Percentiles rank a stretch among this genome's conserved stretches.
These are phyloP conservation scores for Ailanthus altissimus DNA, from an alignment of 345 rosid genomes.

Conservation along the genomic window DNA sequence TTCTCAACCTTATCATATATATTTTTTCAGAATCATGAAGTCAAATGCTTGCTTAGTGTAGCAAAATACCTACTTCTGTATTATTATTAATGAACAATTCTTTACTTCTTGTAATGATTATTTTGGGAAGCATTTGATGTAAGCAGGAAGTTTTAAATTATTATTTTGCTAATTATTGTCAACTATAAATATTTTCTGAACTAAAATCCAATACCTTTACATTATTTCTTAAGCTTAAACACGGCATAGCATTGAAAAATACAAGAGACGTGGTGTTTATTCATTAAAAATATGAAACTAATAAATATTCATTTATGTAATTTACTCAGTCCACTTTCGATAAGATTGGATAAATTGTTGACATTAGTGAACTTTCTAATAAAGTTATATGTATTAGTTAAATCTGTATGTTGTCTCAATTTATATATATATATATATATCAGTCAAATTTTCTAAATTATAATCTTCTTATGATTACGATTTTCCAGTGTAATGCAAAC, in stretches of 20 bases:
- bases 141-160: not conserved
- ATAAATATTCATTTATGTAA: not conserved
- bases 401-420: not conserved
- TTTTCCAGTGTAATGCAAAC: not conserved
- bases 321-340: not conserved
- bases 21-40: slow-evolving; percentile 1
- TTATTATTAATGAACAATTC: not conserved
- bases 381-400: not conserved
- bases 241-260: not conserved
- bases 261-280: not conserved
- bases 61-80: slow-evolving; percentile 1
- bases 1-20: not conserved
- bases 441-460: too few relatives aligned
- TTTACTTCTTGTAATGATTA: not conserved
- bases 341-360: not conserved
- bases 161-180: not conserved
- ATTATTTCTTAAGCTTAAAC: not conserved
- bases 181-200: not conserved
- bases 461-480: not conserved
- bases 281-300: not conserved
- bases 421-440: not conserved
- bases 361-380: too few relatives aligned
- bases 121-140: not conserved
- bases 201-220: not conserved
- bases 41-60: slow-evolving; percentile 8